Base-by-base conservation (phyloP, 306 rosid species). In the Castanea sativa region DNA sequence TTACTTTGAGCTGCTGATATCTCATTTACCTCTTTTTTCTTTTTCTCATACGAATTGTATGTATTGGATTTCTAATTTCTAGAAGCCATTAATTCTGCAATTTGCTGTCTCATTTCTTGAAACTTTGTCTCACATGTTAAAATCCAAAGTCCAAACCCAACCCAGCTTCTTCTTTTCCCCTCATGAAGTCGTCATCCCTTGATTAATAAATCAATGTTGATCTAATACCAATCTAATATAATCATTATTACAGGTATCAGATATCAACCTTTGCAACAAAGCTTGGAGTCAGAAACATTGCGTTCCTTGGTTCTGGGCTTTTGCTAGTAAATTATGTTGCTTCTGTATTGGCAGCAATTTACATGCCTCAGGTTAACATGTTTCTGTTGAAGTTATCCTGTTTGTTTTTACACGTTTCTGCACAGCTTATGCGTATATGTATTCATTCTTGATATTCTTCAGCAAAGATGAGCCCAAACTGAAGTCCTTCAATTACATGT, bases 191-290 rank as follows among this genome's bases (percentile, higher is more conserved):
- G 25, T 49, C 51, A n/a, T 67, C 72, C 15, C 49, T 18, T 61
- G 75, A 27, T 27, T 23, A 20, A 56, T 20, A 43, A 73, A 38
- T 52, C 52, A 59, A 65, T 0, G n/a, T 71, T n/a, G n/a, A 63
- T 74, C 74, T 81, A 81, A 82, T 51, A 25, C 57, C 73, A 38
- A 69, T 20, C 77, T 77, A 14, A 53, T 57, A 23, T 80, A 73
- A 82, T 60, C 52, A 85, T 75, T 13, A 71, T 70, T 80, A 78
- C 79, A 94, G 99, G 90, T 94, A 85, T 90, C 89, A 90, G 83
- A 92, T 94, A 90, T 91, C 99, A 52, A 94, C 99, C 78, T 91
- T 94, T 45, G 99, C 99, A 30, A 92, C 97, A 35, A 94, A 91
- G 80, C 91, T 94, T 64, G 99, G 99, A 74, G 97, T 94, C 27